Conservation (phyloP, 208 protist species). For the Trypanosoma boissoni region DNA sequence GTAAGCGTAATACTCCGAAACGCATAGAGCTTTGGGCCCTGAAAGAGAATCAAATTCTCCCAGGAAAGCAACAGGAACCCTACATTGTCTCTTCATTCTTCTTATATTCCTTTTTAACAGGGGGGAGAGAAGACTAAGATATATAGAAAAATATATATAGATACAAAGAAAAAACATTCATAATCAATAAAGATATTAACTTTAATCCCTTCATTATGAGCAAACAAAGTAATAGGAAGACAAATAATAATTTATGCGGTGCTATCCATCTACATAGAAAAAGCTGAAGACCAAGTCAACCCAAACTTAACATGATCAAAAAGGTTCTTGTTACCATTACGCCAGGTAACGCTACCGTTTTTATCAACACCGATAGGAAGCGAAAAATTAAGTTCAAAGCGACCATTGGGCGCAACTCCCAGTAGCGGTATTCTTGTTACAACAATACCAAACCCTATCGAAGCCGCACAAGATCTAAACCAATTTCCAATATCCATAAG, state of each 20-base stretch:
- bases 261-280: slow-evolving; percentile 43
- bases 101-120: background rate
- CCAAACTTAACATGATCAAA: slow-evolving; percentile 81
- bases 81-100: slow-evolving; percentile 9
- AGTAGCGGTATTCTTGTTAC: slow-evolving; percentile 83
- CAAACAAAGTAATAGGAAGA: background rate
- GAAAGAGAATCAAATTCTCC: slow-evolving; percentile 80
- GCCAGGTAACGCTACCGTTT: slow-evolving; percentile 44
- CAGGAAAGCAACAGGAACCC: slow-evolving; percentile 57
- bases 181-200: slow-evolving; percentile 16
- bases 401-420: slow-evolving; percentile 64
- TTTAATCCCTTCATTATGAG: too few species aligned
- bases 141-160: background rate
- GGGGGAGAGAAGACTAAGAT: background rate
- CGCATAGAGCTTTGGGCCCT: slow-evolving; percentile 58
- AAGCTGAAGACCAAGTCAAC: slow-evolving; percentile 78
- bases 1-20: slow-evolving; percentile 69
- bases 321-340: slow-evolving; percentile 53
- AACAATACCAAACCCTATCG: slow-evolving; percentile 70
- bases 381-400: slow-evolving; percentile 79
- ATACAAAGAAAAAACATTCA: slow-evolving; percentile 4
- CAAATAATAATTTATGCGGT: background rate
- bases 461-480: slow-evolving; percentile 65
- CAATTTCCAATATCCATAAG: slow-evolving; percentile 47
- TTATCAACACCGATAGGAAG: slow-evolving; percentile 66